Conservation (phyloP, 2,329 filamentous ascomycete genomes). For the Emmonsiellopsis sp. region DNA sequence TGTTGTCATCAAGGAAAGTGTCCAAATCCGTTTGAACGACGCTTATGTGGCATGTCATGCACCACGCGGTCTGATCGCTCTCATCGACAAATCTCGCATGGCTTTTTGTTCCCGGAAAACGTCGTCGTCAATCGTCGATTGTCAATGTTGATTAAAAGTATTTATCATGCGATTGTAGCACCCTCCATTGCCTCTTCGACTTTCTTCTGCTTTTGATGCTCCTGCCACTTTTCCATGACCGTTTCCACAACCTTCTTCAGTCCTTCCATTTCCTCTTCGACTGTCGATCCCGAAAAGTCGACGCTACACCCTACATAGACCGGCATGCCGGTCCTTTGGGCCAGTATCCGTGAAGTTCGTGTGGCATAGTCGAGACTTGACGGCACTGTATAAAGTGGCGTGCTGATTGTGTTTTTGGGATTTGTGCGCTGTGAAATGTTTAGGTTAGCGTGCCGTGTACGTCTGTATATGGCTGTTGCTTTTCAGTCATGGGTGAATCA, state of each 20-base stretch:
- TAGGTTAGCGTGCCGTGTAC: not conserved
- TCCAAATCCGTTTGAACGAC: too few relatives aligned
- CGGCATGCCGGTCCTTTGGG: conserved; percentile 61
- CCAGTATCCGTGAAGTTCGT: conserved; percentile 72
- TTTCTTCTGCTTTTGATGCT: not conserved
- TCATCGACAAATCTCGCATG: not conserved
- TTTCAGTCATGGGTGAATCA: not conserved
- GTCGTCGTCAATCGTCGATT: not conserved
- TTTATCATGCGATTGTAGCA: not conserved
- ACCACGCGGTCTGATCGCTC: too few relatives aligned
- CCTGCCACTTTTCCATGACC: conserved; percentile 45
- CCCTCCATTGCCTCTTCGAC: not conserved
- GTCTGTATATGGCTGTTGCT: not conserved
- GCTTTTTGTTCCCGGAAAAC: too few relatives aligned
- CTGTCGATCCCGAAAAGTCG: conserved; percentile 67
- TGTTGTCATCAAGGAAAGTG: too few relatives aligned
- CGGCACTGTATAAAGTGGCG: conserved; percentile 64
- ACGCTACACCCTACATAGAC: conserved; percentile 90
- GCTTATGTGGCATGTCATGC: too few relatives aligned
- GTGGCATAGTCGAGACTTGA: conserved; percentile 78
- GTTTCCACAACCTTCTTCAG: conserved; percentile 66
- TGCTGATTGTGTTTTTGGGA: conserved; percentile 55
- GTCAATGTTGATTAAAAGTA: not conserved
- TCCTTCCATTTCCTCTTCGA: conserved; percentile 92
- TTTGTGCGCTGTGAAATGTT: conserved; percentile 25